Percentiles rank a stretch among this genome's conserved stretches.
Conservation (phyloP, 352 stramenopile species). For the Blastocystis hominis region DNA sequence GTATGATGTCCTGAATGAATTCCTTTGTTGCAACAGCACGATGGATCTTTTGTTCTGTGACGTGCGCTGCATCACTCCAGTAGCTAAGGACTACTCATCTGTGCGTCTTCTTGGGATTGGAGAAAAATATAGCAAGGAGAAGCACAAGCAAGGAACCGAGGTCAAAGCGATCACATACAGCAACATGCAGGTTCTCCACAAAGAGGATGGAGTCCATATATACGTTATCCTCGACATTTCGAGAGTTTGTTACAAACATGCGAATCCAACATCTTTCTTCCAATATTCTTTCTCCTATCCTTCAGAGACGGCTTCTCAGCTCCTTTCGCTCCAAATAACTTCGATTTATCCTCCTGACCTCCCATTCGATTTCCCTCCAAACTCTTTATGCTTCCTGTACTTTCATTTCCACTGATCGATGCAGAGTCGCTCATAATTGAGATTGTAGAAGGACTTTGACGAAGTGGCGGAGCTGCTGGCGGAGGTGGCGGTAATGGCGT, state of each 20-base stretch:
- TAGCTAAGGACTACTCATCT: slow-evolving; percentile 55
- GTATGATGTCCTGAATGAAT: slow-evolving; percentile 71
- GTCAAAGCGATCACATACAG: slow-evolving; percentile 75
- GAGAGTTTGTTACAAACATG: slow-evolving; percentile 43
- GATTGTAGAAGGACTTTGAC: too few species aligned
- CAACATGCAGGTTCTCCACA: slow-evolving; percentile 69
- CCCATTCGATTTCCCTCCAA: not conserved
- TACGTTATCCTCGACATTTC: slow-evolving; percentile 67
- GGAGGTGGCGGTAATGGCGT: not conserved
- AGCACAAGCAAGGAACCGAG: slow-evolving; percentile 70
- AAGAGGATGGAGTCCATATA: slow-evolving; percentile 59
- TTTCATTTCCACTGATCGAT: not conserved
- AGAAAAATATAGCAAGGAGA: slow-evolving; percentile 67
- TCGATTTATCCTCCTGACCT: not conserved
- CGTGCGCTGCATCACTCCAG: not conserved
- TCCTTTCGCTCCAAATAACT: not conserved
- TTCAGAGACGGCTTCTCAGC: not conserved
- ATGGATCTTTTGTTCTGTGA: slow-evolving; percentile 40
- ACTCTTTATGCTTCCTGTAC: not conserved
- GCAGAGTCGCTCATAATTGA: too few species aligned
- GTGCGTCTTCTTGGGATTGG: slow-evolving; percentile 59
- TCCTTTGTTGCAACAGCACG: slow-evolving; percentile 68
- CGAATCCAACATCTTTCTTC: slow-evolving; percentile 16
- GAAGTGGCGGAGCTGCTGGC: too few species aligned
- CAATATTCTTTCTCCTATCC: slow-evolving; percentile 15